These are phyloP conservation scores for Hevea brasiliensis DNA, from an alignment of 345 rosid species.

Conservation along the genomic window DNA sequence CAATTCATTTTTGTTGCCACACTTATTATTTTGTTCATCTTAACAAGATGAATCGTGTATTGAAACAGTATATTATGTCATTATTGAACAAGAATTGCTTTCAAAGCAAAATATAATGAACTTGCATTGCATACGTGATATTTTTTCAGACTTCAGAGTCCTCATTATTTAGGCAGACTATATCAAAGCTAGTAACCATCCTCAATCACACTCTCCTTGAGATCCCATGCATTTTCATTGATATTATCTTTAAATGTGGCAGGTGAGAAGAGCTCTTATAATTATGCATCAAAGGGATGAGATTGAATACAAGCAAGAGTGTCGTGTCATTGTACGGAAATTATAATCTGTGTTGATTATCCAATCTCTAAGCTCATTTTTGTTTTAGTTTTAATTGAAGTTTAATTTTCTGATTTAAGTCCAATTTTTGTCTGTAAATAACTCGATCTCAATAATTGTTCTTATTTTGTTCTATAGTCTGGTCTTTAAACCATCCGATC, in stretches of 20 bases:
- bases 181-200: no score
- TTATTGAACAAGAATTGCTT: no score
- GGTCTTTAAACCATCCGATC: no score
- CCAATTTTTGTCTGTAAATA: no score
- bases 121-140: neutral
- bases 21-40: neutral
- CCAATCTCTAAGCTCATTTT: no score
- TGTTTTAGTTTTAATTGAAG: no score
- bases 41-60: neutral
- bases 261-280: conserved; percentile 96
- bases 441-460: no score
- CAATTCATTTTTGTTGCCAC: neutral
- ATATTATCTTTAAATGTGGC: conserved; percentile 13
- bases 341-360: conserved; percentile 14
- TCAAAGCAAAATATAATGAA: no score
- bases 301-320: conserved; percentile 86
- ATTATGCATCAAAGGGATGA: conserved; percentile 98
- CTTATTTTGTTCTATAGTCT: no score
- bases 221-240: neutral
- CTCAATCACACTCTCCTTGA: neutral
- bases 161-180: neutral
- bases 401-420: no score
- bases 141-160: no score
- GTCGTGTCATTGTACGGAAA: conserved; percentile 80
- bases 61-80: neutral